Percentiles rank a stretch among this genome's conserved stretches.
Evolutionary conservation across 345 rosid species (phyloP).

Genomic region (Gossypium rotundifolium): DNA sequence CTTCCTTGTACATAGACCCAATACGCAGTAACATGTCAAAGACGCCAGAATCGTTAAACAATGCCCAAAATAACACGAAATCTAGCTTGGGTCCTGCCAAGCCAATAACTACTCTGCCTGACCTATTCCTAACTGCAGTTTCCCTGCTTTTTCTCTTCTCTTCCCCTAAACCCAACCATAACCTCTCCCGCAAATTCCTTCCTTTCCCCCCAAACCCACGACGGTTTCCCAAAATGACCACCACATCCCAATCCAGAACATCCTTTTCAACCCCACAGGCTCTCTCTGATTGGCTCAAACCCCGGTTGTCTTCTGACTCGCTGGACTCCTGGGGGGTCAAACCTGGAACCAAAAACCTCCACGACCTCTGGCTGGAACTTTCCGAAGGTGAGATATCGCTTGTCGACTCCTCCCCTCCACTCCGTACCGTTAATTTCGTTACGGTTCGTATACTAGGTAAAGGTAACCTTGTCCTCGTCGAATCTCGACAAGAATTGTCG

Average conservation of each 20-base stretch:
- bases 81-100: neutral
- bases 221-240: constrained; percentile 36
- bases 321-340: constrained; percentile 82
- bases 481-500: constrained; percentile 72
- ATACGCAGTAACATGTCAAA: neutral
- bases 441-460: constrained; percentile 44
- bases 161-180: constrained; percentile 24
- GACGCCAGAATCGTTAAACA: neutral
- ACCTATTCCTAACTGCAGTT: constrained; percentile 37
- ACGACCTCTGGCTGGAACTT: constrained; percentile 91
- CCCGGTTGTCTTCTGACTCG: constrained; percentile 71
- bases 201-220: constrained; percentile 39
- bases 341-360: constrained; percentile 91
- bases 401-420: constrained; percentile 60
- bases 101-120: constrained; percentile 20
- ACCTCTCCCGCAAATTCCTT: constrained; percentile 14
- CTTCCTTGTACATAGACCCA: neutral
- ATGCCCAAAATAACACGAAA: neutral
- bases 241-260: constrained; percentile 36
- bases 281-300: constrained; percentile 81
- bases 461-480: constrained; percentile 41
- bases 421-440: constrained; percentile 68
- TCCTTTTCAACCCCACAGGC: constrained; percentile 64
- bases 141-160: constrained; percentile 34
- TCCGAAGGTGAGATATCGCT: constrained; percentile 72